Percentiles rank a stretch among this genome's conserved stretches.
Evolutionary conservation across 1,284 basidiomycete species (phyloP).

Genomic region (Heterobasidion irregulare): DNA sequence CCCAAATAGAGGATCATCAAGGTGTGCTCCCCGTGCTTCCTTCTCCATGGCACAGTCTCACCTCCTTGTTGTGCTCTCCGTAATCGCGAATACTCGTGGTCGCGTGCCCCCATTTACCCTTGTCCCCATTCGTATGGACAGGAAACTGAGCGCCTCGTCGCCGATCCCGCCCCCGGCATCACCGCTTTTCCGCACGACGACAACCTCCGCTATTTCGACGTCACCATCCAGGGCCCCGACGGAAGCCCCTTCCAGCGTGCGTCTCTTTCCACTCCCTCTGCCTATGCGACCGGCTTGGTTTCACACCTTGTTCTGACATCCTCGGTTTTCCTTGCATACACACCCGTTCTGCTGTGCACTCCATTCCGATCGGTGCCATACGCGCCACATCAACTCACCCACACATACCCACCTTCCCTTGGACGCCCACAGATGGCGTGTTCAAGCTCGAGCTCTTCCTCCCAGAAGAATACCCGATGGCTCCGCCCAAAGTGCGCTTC

Average conservation of each 20-base stretch:
- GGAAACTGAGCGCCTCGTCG: constrained; percentile 96
- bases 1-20: constrained; percentile 40
- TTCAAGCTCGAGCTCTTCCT: constrained; percentile 97
- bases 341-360: no score
- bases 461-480: constrained; percentile 99
- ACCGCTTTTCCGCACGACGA: constrained; percentile 92
- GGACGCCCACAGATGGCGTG: constrained; percentile 57
- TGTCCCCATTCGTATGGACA: constrained; percentile 21
- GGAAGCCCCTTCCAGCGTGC: constrained; percentile 91
- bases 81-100: no score
- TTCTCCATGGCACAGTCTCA: no score
- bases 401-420: no score
- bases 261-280: constrained; percentile 21
- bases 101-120: no score
- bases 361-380: no score
- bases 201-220: constrained; percentile 98
- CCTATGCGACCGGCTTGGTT: not conserved
- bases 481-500: constrained; percentile 97
- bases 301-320: no score
- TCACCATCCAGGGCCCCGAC: constrained; percentile 90
- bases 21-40: constrained; percentile 19
- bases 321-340: no score
- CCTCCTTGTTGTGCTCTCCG: no score
- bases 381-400: no score
- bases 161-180: constrained; percentile 95